A percentile compares a stretch with the other conserved stretches of the same genome.
These are phyloP conservation scores for Pseudocercospora pini-densiflorae DNA, from an alignment of 2,329 filamentous ascomycete genomes.

Conservation along the genomic window DNA sequence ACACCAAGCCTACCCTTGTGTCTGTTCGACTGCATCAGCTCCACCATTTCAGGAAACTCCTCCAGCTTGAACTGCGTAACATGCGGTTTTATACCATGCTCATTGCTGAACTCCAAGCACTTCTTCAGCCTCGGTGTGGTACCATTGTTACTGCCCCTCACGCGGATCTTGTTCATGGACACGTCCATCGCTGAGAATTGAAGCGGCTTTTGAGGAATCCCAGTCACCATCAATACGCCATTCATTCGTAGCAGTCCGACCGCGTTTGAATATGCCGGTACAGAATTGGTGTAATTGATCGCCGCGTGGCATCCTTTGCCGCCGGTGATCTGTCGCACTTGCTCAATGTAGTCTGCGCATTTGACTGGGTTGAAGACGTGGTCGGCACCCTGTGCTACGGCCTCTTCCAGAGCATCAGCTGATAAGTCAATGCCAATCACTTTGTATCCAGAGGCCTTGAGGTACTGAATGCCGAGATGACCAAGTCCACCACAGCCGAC, in stretches of 20 bases:
- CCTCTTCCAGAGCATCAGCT: conserved; percentile 36
- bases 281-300: conserved; percentile 29
- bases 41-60: conserved; percentile 26
- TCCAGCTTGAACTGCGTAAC: conserved; percentile 27
- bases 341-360: conserved; percentile 18
- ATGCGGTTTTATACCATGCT: conserved; percentile 25
- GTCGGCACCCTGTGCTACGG: conserved; percentile 23
- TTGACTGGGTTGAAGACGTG: conserved; percentile 25
- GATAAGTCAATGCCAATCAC: conserved; percentile 52
- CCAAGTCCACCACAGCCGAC: conserved; percentile 24
- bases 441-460: conserved; percentile 52
- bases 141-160: conserved; percentile 25
- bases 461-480: conserved; percentile 54
- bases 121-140: conserved; percentile 21
- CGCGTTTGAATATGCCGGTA: conserved; percentile 17
- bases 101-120: conserved; percentile 25
- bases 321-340: conserved; percentile 19
- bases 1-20: conserved; percentile 24
- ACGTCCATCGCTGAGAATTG: conserved; percentile 26
- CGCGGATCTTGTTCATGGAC: conserved; percentile 20
- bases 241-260: conserved; percentile 19
- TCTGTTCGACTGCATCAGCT: conserved; percentile 22
- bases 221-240: conserved; percentile 26
- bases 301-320: conserved; percentile 27
- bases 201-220: conserved; percentile 26